Evolutionary conservation across 2,329 filamentous ascomycete species (phyloP).

Genomic region (Colletotrichum gigasporum): DNA sequence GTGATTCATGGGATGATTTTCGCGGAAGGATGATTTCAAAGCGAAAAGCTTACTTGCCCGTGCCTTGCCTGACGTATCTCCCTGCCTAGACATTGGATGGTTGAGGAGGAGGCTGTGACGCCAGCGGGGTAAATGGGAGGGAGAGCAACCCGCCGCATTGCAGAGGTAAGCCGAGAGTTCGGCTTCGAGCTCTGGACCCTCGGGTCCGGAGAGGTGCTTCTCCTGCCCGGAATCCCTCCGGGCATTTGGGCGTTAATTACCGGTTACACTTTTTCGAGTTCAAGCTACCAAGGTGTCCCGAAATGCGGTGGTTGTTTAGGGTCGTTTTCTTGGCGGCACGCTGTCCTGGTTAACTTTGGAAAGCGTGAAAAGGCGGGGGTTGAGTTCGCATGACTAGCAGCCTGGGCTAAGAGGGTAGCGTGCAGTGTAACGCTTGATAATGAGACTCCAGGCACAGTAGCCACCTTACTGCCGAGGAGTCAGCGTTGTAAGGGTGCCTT

Average conservation of each 20-base stretch:
- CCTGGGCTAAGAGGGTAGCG: conserved; percentile 15
- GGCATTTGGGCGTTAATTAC: not conserved
- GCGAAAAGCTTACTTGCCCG: conserved; percentile 2
- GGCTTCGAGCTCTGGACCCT: conserved; percentile 4
- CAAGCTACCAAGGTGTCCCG: not conserved
- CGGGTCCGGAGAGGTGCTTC: conserved; percentile 18
- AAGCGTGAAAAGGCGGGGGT: conserved; percentile 21
- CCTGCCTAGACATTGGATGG: conserved; percentile 12
- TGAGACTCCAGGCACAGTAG: not conserved
- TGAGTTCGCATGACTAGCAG: conserved; percentile 32
- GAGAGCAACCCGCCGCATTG: conserved; percentile 2
- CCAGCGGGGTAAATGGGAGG: conserved; percentile 15
- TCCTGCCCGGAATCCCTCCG: conserved; percentile 1
- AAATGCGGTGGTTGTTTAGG: conserved; percentile 1
- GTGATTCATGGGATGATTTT: conserved; percentile 8
- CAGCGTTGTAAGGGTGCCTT: not conserved
- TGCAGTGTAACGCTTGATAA: conserved; percentile 16
- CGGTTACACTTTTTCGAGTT: not conserved
- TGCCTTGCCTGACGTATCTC: conserved; percentile 7
- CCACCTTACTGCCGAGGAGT: not conserved
- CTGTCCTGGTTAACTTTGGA: conserved; percentile 12
- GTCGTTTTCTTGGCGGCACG: conserved; percentile 16
- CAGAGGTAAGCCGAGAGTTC: not conserved
- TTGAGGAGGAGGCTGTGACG: conserved; percentile 1
- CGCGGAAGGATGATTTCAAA: not conserved